Evolutionary conservation across 257 asterid species (phyloP).

Genomic region (Solanum pennellii): DNA sequence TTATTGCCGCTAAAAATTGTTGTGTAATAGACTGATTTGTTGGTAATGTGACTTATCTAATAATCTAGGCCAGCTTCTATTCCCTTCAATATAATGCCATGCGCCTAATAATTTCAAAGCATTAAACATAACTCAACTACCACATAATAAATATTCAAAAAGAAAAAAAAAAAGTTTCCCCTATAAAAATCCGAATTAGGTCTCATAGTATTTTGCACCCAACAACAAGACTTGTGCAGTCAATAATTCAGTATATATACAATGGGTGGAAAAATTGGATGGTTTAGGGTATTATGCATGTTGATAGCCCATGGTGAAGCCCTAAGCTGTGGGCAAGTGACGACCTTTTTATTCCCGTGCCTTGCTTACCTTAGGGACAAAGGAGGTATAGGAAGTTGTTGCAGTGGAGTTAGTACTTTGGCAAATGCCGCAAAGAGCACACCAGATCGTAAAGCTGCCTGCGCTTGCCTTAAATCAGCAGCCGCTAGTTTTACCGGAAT

Average conservation of each 20-base stretch:
- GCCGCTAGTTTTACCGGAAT: background rate
- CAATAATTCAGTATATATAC: background rate
- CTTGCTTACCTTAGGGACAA: conserved; percentile 17
- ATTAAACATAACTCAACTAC: background rate
- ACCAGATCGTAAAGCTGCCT: conserved; percentile 22
- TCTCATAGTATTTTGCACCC: background rate
- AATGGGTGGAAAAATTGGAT: background rate
- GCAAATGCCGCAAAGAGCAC: conserved; percentile 17
- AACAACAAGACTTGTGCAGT: background rate
- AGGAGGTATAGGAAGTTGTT: conserved; percentile 24
- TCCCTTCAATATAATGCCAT: background rate
- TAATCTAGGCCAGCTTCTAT: background rate
- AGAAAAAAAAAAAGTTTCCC: background rate
- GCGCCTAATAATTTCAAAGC: background rate
- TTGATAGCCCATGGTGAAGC: conserved; percentile 17
- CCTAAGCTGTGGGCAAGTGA: conserved; percentile 20
- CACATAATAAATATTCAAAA: background rate
- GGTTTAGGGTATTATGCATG: conserved; percentile 2
- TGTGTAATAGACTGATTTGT: no score
- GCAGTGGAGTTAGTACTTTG: conserved; percentile 24
- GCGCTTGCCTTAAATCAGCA: conserved; percentile 28
- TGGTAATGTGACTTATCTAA: no score
- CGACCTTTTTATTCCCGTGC: conserved; percentile 11
- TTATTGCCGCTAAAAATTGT: no score
- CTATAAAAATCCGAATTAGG: background rate